These are phyloP conservation scores for Paramecium primaurelia DNA, from an alignment of 73 alveolate species.

Conservation along the genomic window DNA sequence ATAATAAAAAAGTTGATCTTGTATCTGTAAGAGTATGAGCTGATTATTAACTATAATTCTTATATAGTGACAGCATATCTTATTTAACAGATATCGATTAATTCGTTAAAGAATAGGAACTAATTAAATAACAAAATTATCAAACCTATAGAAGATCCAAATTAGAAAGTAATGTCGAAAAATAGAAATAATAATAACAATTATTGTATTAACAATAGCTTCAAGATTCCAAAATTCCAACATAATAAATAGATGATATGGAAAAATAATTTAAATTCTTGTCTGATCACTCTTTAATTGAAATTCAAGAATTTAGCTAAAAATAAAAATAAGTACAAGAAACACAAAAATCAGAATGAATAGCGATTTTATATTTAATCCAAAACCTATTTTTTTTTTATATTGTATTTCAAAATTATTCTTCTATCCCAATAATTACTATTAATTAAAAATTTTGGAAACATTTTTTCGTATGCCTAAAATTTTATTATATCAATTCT, in stretches of 20 bases:
- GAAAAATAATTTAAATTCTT: background rate
- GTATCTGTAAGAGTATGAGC: background rate
- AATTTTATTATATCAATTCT: no score
- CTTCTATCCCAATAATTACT: no score
- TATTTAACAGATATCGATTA: background rate
- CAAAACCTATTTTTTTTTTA: no score
- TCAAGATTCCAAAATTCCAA: background rate
- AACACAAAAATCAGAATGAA: background rate
- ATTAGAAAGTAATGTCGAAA: background rate
- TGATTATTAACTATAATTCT: background rate
- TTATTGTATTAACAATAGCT: background rate
- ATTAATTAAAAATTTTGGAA: no score
- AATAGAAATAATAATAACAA: background rate
- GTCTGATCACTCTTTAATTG: background rate
- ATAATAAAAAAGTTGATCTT: background rate
- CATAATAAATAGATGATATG: background rate
- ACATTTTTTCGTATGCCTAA: no score
- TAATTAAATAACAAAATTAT: background rate
- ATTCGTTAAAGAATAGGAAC: background rate
- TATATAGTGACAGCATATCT: background rate
- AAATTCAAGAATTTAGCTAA: background rate
- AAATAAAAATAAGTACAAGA: background rate
- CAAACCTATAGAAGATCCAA: background rate
- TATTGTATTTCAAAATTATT: no score
- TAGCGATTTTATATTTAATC: background rate